Conservation (phyloP, 257 asterid genomes). For the Lithospermum erythrorhizon region DNA sequence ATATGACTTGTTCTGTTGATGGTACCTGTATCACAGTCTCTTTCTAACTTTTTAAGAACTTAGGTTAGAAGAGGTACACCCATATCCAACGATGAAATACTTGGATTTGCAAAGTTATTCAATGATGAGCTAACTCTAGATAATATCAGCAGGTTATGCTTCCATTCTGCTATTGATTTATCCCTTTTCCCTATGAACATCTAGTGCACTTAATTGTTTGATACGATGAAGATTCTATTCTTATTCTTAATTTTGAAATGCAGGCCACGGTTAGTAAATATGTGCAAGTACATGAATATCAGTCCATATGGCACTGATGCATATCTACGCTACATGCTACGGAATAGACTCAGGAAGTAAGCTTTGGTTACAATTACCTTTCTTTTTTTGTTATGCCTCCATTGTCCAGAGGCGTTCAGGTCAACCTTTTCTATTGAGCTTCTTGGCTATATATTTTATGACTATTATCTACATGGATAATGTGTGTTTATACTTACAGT, state of each 20-base stretch:
- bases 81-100: constrained; percentile 77
- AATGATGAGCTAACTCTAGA: constrained; percentile 90
- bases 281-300: constrained; percentile 97
- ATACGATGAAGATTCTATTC: neutral
- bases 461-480: too few species aligned
- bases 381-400: neutral
- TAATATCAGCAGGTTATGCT: constrained; percentile 73
- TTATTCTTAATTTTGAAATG: constrained; percentile 4
- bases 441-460: neutral
- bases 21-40: neutral
- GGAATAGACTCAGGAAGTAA: constrained; percentile 66
- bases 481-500: neutral
- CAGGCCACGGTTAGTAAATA: constrained; percentile 90
- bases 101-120: constrained; percentile 84
- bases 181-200: neutral
- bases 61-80: constrained; percentile 78
- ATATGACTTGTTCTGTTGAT: neutral
- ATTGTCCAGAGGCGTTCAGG: neutral
- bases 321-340: constrained; percentile 75
- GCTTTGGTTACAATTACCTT: constrained; percentile 11
- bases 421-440: neutral
- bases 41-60: neutral
- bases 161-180: constrained; percentile 11
- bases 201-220: neutral
- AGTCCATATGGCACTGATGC: constrained; percentile 78